phyloP scores from a whole-genome alignment of 2,329 filamentous ascomycete species.

The Stachybotrys chartarum region DNA sequence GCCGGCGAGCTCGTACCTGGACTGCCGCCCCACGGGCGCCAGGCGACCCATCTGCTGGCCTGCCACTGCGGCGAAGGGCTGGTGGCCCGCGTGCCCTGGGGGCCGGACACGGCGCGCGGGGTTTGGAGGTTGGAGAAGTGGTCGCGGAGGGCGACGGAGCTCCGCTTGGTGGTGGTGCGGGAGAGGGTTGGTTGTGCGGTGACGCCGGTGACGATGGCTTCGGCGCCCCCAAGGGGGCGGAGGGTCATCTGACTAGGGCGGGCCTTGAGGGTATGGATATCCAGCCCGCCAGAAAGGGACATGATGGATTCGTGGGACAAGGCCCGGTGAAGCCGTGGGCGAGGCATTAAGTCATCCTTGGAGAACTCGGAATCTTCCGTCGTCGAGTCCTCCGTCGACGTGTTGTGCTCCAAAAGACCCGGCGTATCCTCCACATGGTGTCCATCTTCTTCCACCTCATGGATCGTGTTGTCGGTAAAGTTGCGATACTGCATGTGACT shows the following conservation, averaged over 20 bases:
- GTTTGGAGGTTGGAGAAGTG: constrained; percentile 35
- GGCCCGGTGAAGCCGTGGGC: constrained; percentile 51
- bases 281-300: constrained; percentile 78
- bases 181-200: constrained; percentile 52
- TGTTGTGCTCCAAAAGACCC: constrained; percentile 15
- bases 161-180: constrained; percentile 34
- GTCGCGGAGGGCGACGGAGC: constrained; percentile 53
- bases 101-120: constrained; percentile 22
- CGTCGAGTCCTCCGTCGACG: constrained; percentile 26
- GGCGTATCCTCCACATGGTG: constrained; percentile 15
- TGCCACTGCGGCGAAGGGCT: constrained; percentile 15
- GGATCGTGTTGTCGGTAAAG: constrained; percentile 22
- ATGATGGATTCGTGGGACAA: constrained; percentile 84
- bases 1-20: constrained; percentile 8
- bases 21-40: constrained; percentile 38
- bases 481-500: constrained; percentile 11
- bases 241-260: constrained; percentile 69
- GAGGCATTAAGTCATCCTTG: constrained; percentile 28
- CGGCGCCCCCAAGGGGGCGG: constrained; percentile 43
- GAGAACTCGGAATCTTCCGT: constrained; percentile 21
- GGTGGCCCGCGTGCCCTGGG: constrained; percentile 16
- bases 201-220: constrained; percentile 51
- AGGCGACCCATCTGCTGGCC: constrained; percentile 35
- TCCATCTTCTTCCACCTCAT: constrained; percentile 30
- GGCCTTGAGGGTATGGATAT: constrained; percentile 75